Percentiles rank a stretch among this genome's conserved stretches.
phyloP scores from a whole-genome alignment of 768 basidiomycete species.

The Favolaschia claudopus region DNA sequence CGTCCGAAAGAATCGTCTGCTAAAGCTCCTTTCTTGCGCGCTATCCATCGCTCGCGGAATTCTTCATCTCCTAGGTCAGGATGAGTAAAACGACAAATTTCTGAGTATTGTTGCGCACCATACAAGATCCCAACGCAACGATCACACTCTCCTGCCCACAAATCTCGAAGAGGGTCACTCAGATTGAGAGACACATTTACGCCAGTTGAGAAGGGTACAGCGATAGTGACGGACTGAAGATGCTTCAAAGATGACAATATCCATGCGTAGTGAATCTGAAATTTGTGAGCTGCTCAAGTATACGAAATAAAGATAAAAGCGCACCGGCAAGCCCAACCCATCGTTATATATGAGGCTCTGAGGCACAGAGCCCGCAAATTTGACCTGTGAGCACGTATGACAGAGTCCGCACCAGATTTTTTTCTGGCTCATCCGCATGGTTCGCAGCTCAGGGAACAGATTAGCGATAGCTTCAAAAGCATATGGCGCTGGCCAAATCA shows the following conservation, averaged over 20 bases:
- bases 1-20: slow-evolving; percentile 10
- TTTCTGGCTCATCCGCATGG: slow-evolving; percentile 34
- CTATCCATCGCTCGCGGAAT: slow-evolving; percentile 40
- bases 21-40: slow-evolving; percentile 36
- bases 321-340: slow-evolving; percentile 44
- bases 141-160: slow-evolving; percentile 49
- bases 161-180: slow-evolving; percentile 26
- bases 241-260: slow-evolving; percentile 29
- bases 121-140: slow-evolving; percentile 46
- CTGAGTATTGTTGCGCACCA: slow-evolving; percentile 13
- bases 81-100: not conserved
- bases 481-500: slow-evolving; percentile 42
- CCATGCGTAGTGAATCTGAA: slow-evolving; percentile 44
- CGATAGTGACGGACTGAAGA: slow-evolving; percentile 41
- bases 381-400: slow-evolving; percentile 37
- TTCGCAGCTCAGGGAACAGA: slow-evolving; percentile 33
- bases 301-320: slow-evolving; percentile 11
- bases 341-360: slow-evolving; percentile 37
- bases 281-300: not conserved
- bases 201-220: slow-evolving; percentile 36
- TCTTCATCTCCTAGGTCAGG: slow-evolving; percentile 26
- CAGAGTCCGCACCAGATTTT: slow-evolving; percentile 47
- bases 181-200: slow-evolving; percentile 24
- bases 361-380: slow-evolving; percentile 34
- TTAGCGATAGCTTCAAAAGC: slow-evolving; percentile 30